phyloP scores from a whole-genome alignment of 2,329 filamentous ascomycete genomes.

The Paradendryphiella salina region DNA sequence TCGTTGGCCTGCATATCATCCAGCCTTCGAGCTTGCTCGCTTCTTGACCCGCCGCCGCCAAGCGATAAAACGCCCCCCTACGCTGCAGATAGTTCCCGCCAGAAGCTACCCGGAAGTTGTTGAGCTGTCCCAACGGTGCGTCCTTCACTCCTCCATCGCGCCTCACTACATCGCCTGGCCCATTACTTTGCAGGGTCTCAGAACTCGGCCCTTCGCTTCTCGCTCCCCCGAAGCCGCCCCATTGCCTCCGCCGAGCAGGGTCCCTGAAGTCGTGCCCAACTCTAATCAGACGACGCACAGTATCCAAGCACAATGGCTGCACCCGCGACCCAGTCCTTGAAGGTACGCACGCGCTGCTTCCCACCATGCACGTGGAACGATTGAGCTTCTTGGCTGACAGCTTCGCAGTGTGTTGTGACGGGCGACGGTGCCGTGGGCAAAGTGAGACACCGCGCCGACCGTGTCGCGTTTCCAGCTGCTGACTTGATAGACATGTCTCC shows the following conservation, averaged over 20 bases:
- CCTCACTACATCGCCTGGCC: slow-evolving; percentile 14
- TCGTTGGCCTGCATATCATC: slow-evolving; percentile 22
- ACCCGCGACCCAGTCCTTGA: slow-evolving; percentile 85
- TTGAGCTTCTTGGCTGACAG: slow-evolving; percentile 20
- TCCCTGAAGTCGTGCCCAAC: slow-evolving; percentile 18
- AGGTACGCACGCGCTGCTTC: slow-evolving; percentile 60
- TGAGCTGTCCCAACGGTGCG: slow-evolving; percentile 24
- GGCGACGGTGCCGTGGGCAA: slow-evolving; percentile 99
- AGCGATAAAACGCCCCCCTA: slow-evolving; percentile 43
- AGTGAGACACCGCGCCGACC: slow-evolving; percentile 58
- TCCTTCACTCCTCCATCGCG: slow-evolving; percentile 9
- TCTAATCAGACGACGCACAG: slow-evolving; percentile 30
- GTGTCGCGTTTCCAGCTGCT: slow-evolving; percentile 26
- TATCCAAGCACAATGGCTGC: slow-evolving; percentile 64
- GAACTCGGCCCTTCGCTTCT: slow-evolving; percentile 20
- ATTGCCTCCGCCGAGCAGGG: slow-evolving; percentile 29
- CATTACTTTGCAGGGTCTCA: slow-evolving; percentile 12
- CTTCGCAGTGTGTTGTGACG: slow-evolving; percentile 86
- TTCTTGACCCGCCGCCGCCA: slow-evolving; percentile 42
- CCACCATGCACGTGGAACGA: neutral
- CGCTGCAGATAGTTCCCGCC: slow-evolving; percentile 41
- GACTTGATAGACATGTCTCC: slow-evolving; percentile 80
- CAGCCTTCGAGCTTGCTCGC: slow-evolving; percentile 36
- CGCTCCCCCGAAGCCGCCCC: slow-evolving; percentile 25
- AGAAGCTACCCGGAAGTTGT: slow-evolving; percentile 25